Base-by-base conservation (phyloP, 352 stramenopile genomes). In the Pythium rhizo-oryzae region DNA sequence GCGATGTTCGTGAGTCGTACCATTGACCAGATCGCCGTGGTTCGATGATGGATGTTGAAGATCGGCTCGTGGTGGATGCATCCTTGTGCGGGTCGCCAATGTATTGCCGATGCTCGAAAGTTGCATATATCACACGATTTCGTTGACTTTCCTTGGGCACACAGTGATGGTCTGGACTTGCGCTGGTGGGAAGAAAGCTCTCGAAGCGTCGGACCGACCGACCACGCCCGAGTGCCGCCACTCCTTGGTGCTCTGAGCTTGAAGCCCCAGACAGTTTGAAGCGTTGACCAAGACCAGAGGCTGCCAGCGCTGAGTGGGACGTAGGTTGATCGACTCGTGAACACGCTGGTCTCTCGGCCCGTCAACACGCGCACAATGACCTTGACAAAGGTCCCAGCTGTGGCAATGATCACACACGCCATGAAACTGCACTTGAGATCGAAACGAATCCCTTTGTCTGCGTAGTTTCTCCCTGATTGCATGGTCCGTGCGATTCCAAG, bases 1-100 rank as follows among this genome's bases (percentile, higher is more conserved):
- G 33, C 55, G 44, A 72, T 50, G 44, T 72, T 72, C 23, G 28
- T 25, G 21, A 69, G 52, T 16, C 59, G 53, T 5, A 72, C 54
- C 47, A 72, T 55, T 12, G 37, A 62, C 51, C 51, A 68, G 18
- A 68, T n/a, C 19, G 41, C 24, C 12, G 13, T 28, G 15, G 52
- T 57, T 21, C 61, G 61, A 15, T 19, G 25, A 7, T 47, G 16
- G 41, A 62, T 21, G 13, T 61, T 39, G 41, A 61, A 55, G 52
- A 68, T 56, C 8, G 23, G 35, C 25, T 58, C 51, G 51, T 58
- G 51, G 19, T 16, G 23, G 8, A 21, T 2, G 21, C 51, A 58
- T 15, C 51, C 51, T 58, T 58, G 51, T n/a, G 23, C 19, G 6
- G 33, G 18, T 18, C 51, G 24, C 58, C 58, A 65, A n/a, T 57